Evolutionary conservation across 2,329 filamentous ascomycete genomes (phyloP).

Genomic region (Exophiala xenobiotica): DNA sequence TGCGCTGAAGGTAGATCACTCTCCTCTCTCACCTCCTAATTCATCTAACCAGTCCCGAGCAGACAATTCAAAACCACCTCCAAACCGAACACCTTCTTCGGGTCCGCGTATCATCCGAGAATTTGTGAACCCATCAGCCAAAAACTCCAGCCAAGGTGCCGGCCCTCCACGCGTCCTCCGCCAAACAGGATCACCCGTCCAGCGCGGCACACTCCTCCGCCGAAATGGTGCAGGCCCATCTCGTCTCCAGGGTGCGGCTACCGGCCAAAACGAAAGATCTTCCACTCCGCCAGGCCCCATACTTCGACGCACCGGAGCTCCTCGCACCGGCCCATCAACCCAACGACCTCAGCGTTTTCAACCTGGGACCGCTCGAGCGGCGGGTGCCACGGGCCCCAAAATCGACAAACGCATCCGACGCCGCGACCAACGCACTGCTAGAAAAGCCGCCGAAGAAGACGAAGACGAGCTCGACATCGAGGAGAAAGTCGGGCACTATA

Average conservation of each 20-base stretch:
- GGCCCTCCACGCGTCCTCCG: not conserved
- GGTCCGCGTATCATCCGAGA: not conserved
- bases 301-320: constrained; percentile 13
- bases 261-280: not conserved
- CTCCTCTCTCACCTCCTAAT: not conserved
- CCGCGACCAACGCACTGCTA: constrained; percentile 7
- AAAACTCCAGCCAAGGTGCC: not conserved
- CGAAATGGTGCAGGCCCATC: not conserved
- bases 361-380: not conserved
- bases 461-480: constrained; percentile 8
- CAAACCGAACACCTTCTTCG: not conserved
- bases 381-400: constrained; percentile 1
- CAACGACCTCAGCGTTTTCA: not conserved
- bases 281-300: constrained; percentile 8
- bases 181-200: not conserved
- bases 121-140: no score
- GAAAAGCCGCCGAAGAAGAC: constrained; percentile 13
- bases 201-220: constrained; percentile 3
- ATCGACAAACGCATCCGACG: constrained; percentile 14
- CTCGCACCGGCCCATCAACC: constrained; percentile 5
- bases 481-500: constrained; percentile 14
- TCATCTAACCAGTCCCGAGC: not conserved
- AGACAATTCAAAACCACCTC: not conserved
- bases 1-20: constrained; percentile 14
- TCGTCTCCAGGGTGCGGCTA: not conserved